Conservation (phyloP, 352 stramenopile genomes). For the Pythium dissimile region DNA sequence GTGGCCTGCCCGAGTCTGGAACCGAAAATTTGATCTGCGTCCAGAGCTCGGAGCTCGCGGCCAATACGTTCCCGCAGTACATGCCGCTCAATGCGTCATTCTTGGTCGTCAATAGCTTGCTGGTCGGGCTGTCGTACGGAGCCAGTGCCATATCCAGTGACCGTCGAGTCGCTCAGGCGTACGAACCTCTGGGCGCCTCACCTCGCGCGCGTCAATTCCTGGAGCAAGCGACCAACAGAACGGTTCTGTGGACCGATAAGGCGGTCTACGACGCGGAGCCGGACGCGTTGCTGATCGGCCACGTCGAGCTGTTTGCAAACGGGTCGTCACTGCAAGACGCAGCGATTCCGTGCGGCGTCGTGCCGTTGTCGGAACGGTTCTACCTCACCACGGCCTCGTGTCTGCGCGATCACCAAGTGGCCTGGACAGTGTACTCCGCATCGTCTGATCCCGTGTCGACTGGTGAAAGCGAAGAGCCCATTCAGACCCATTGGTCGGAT, state of each 20-base stretch:
- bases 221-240: constrained; percentile 11
- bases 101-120: constrained; percentile 6
- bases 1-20: not conserved
- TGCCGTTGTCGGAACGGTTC: constrained; percentile 14
- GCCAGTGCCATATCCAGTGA: not conserved
- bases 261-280: not conserved
- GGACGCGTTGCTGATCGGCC: not conserved
- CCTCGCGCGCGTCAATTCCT: constrained; percentile 7
- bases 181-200: constrained; percentile 13
- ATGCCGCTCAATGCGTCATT: constrained; percentile 17
- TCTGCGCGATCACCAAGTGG: not conserved
- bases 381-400: constrained; percentile 28
- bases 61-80: not conserved
- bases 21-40: constrained; percentile 12
- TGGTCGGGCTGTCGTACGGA: constrained; percentile 9
- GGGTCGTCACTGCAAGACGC: not conserved
- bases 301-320: constrained; percentile 1
- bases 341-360: constrained; percentile 13
- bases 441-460: not conserved
- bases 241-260: constrained; percentile 12
- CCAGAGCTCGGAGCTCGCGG: constrained; percentile 5
- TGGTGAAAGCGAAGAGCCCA: no score
- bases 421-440: not conserved
- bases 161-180: constrained; percentile 10
- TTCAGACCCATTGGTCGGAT: no score